Percentiles rank a stretch among this genome's conserved stretches.
Conservation (phyloP, 108 stramenopile genomes). For the Schizochytrium sp. region DNA sequence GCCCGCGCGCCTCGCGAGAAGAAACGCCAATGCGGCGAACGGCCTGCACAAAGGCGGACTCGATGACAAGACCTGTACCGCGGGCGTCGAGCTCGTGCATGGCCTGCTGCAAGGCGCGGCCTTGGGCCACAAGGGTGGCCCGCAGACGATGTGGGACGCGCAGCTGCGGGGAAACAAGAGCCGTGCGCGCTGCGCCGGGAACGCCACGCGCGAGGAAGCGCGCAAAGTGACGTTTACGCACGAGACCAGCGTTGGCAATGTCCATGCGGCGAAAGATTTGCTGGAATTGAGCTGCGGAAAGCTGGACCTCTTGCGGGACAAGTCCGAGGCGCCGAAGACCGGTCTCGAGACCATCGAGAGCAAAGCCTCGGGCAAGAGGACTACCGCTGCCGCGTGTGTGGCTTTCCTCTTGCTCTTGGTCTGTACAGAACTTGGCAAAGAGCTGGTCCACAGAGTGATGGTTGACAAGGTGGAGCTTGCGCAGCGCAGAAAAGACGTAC, state of each 20-base stretch:
- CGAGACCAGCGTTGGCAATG: neutral
- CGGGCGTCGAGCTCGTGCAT: neutral
- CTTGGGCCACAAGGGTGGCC: neutral
- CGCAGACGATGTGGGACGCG: neutral
- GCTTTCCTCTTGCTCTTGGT: neutral
- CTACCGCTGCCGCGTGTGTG: too few species aligned
- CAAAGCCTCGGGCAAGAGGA: neutral
- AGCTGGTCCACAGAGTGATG: neutral
- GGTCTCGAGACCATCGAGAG: neutral
- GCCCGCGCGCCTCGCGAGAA: neutral
- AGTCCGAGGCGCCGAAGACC: neutral
- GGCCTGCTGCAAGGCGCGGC: neutral
- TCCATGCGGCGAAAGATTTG: neutral
- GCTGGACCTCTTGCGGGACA: slow-evolving; percentile 12
- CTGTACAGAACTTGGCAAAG: neutral
- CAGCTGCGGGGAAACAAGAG: neutral
- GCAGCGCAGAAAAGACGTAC: neutral
- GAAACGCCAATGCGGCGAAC: neutral
- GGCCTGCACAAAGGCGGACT: neutral
- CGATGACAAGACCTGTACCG: neutral
- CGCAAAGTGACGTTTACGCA: neutral
- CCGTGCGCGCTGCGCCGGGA: neutral
- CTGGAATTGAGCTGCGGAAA: neutral
- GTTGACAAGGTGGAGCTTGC: neutral
- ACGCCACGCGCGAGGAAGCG: neutral